Percentiles rank a stretch among this genome's conserved stretches.
phyloP scores from a whole-genome alignment of 495 filamentous ascomycete species.

The Aspergillus baeticus region DNA sequence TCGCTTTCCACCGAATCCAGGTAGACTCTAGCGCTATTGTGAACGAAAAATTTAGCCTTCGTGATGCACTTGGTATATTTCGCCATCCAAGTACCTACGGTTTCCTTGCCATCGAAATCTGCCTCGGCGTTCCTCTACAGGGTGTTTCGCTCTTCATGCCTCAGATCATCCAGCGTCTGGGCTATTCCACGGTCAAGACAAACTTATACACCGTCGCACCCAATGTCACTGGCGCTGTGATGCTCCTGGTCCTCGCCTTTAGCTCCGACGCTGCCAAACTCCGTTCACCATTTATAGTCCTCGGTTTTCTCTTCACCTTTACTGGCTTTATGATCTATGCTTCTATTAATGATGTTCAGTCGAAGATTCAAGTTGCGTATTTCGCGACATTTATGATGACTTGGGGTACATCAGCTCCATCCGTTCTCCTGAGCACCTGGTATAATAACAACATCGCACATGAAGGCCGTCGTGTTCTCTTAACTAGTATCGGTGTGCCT shows the following conservation, averaged over 20 bases:
- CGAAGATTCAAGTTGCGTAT: slow-evolving; percentile 63
- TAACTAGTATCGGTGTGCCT: slow-evolving; percentile 73
- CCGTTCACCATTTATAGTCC: slow-evolving; percentile 70
- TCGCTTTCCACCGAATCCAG: slow-evolving; percentile 73
- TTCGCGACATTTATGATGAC: slow-evolving; percentile 84
- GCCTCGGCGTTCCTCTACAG: slow-evolving; percentile 74
- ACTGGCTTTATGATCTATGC: slow-evolving; percentile 75
- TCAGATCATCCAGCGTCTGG: slow-evolving; percentile 66
- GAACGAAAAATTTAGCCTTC: slow-evolving; percentile 66
- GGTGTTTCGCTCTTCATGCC: slow-evolving; percentile 70
- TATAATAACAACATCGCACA: slow-evolving; percentile 82
- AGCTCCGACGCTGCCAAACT: slow-evolving; percentile 61
- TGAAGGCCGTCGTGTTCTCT: slow-evolving; percentile 66
- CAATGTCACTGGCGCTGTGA: slow-evolving; percentile 65
- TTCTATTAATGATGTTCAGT: slow-evolving; percentile 58
- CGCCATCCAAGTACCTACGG: slow-evolving; percentile 59
- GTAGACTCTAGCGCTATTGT: slow-evolving; percentile 71
- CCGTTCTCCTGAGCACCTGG: slow-evolving; percentile 55
- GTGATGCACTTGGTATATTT: slow-evolving; percentile 64
- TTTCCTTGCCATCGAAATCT: slow-evolving; percentile 69
- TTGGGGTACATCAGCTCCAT: slow-evolving; percentile 60
- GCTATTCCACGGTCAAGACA: slow-evolving; percentile 64
- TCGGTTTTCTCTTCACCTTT: slow-evolving; percentile 72
- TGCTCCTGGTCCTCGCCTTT: slow-evolving; percentile 69
- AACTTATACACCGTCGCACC: slow-evolving; percentile 78